phyloP scores from a whole-genome alignment of 176 grass and related monocot species.

The Triticum dicoccoides region DNA sequence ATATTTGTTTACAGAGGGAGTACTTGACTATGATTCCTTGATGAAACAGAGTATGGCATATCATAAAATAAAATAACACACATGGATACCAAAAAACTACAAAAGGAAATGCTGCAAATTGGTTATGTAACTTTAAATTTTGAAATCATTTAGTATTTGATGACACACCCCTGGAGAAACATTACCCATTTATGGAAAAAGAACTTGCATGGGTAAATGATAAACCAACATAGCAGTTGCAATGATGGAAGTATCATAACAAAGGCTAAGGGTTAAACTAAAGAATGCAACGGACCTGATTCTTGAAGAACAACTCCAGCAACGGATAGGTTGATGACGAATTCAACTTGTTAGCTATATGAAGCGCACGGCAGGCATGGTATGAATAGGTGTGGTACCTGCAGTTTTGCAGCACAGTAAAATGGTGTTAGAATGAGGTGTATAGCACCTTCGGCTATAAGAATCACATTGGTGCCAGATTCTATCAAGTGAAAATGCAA shows the following conservation, averaged over 20 bases:
- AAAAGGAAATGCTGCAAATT: neutral
- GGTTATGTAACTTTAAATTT: neutral
- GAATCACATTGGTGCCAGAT: neutral
- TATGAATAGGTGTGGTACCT: slow-evolving; percentile 90
- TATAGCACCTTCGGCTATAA: neutral
- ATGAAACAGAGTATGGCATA: neutral
- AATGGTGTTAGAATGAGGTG: neutral
- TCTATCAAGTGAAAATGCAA: neutral
- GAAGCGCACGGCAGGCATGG: slow-evolving; percentile 76
- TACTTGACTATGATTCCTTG: neutral
- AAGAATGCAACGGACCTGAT: slow-evolving; percentile 48
- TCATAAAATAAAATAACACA: neutral
- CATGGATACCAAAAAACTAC: neutral
- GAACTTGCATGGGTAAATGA: neutral
- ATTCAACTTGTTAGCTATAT: slow-evolving; percentile 90
- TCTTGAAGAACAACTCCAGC: slow-evolving; percentile 85
- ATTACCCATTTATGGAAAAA: neutral
- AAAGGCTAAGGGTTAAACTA: neutral
- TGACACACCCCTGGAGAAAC: neutral
- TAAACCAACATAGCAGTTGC: neutral
- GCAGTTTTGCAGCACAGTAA: slow-evolving; percentile 21
- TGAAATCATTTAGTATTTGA: neutral
- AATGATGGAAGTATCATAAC: neutral
- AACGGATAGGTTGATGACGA: slow-evolving; percentile 80
- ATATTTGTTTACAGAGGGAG: no score